These are phyloP conservation scores for Hypocreales sp. DNA, from an alignment of 2,329 filamentous ascomycete species.

Conservation along the genomic window DNA sequence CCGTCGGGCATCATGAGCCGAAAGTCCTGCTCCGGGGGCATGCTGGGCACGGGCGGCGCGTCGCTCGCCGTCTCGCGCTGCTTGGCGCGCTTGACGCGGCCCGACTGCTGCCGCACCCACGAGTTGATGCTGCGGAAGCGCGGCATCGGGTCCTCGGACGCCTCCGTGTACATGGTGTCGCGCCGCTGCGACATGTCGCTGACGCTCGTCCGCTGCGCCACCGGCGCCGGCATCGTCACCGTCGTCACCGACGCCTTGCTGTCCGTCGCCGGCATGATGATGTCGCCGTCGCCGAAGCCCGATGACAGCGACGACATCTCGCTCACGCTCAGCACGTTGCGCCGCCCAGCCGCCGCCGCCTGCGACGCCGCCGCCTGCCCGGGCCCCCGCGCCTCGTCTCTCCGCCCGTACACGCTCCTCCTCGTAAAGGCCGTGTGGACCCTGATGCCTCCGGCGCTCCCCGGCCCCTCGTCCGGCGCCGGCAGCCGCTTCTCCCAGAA, in stretches of 20 bases:
- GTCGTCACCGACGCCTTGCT: slow-evolving; percentile 2
- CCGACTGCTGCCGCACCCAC: slow-evolving; percentile 51
- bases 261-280: slow-evolving; percentile 25
- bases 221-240: slow-evolving; percentile 2
- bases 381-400: too few relatives aligned
- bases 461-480: not conserved
- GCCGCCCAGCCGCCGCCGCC: slow-evolving; percentile 4
- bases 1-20: slow-evolving; percentile 35
- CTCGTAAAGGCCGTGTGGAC: slow-evolving; percentile 5
- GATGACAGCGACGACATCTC: slow-evolving; percentile 46
- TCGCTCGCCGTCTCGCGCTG: slow-evolving; percentile 15
- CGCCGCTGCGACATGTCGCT: slow-evolving; percentile 10
- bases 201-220: slow-evolving; percentile 3
- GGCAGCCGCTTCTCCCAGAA: slow-evolving; percentile 4
- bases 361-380: slow-evolving; percentile 4
- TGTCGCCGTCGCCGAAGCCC: slow-evolving; percentile 47
- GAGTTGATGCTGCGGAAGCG: slow-evolving; percentile 43
- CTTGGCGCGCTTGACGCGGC: slow-evolving; percentile 32
- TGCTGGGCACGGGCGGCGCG: slow-evolving; percentile 23
- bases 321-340: slow-evolving; percentile 20
- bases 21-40: slow-evolving; percentile 29
- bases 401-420: slow-evolving; percentile 1
- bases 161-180: slow-evolving; percentile 36
- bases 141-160: slow-evolving; percentile 36
- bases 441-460: slow-evolving; percentile 1